A percentile compares a stretch with the other conserved stretches of the same genome.
Evolutionary conservation across 1,284 basidiomycete species (phyloP).

Genomic region (Veloboletus limbatus): DNA sequence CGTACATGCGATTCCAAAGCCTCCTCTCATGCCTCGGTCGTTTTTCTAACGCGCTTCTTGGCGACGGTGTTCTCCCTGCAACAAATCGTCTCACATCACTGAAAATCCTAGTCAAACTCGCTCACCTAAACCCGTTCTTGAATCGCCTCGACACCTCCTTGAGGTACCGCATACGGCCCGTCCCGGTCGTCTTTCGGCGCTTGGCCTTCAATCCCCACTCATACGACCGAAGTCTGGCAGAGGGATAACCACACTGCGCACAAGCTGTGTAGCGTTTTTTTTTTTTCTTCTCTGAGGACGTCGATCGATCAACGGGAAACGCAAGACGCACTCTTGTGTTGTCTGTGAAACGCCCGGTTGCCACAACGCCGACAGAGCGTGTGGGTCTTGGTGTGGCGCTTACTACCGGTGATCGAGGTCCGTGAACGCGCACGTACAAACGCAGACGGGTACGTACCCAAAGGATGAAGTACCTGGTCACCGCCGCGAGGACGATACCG

Average conservation of each 20-base stretch:
- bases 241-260: slow-evolving; percentile 94
- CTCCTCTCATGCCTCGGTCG: slow-evolving; percentile 45
- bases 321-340: slow-evolving; percentile 88
- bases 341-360: slow-evolving; percentile 90
- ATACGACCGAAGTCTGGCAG: slow-evolving; percentile 93
- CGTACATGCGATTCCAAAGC: not conserved
- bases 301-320: too few relatives aligned
- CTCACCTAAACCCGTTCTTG: slow-evolving; percentile 96
- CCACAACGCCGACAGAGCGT: slow-evolving; percentile 96
- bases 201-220: slow-evolving; percentile 99
- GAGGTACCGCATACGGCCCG: slow-evolving; percentile 94
- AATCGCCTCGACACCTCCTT: slow-evolving; percentile 89
- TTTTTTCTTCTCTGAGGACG: too few relatives aligned
- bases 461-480: slow-evolving; percentile 84
- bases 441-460: slow-evolving; percentile 55
- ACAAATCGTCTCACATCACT: too few relatives aligned
- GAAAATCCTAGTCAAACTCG: too few relatives aligned
- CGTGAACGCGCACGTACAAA: too few relatives aligned
- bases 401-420: slow-evolving; percentile 66
- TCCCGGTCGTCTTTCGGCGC: slow-evolving; percentile 98
- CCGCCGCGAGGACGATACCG: slow-evolving; percentile 1
- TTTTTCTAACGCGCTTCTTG: slow-evolving; percentile 52
- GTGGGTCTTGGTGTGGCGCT: slow-evolving; percentile 98
- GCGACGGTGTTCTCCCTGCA: slow-evolving; percentile 78
- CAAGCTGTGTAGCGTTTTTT: slow-evolving; percentile 79